A percentile compares a stretch with the other conserved stretches of the same genome.
Evolutionary conservation across 768 basidiomycete species (phyloP).

Genomic region (Nevesoporus exiguus): DNA sequence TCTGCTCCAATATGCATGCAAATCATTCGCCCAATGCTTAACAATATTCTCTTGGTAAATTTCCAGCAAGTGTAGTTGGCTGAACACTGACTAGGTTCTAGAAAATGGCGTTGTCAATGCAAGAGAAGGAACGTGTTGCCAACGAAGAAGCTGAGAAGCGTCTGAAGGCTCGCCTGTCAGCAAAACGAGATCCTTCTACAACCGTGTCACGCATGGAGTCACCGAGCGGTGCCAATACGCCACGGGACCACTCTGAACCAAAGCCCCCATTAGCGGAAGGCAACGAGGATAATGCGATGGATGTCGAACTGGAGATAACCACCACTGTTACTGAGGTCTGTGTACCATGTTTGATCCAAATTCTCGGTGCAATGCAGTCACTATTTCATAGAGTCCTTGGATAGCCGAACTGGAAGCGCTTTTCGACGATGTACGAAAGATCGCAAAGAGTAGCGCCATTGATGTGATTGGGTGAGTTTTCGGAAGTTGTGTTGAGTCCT

Average conservation of each 20-base stretch:
- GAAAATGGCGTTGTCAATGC: slow-evolving; percentile 59
- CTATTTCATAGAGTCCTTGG: slow-evolving; percentile 62
- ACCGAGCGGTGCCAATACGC: slow-evolving; percentile 40
- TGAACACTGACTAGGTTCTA: slow-evolving; percentile 26
- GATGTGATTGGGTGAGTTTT: slow-evolving; percentile 68
- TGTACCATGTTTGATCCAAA: neutral
- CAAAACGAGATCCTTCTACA: slow-evolving; percentile 66
- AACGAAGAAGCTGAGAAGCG: slow-evolving; percentile 78
- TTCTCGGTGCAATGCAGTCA: slow-evolving; percentile 1
- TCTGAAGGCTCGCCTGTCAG: slow-evolving; percentile 69
- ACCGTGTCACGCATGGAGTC: slow-evolving; percentile 61
- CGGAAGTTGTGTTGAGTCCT: slow-evolving; percentile 1
- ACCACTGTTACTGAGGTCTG: slow-evolving; percentile 28
- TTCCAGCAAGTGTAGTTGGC: neutral
- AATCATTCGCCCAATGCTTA: slow-evolving; percentile 80
- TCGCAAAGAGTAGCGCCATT: slow-evolving; percentile 62
- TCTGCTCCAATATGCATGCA: slow-evolving; percentile 91
- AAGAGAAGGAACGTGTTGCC: slow-evolving; percentile 66
- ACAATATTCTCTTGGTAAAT: slow-evolving; percentile 57
- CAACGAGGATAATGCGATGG: slow-evolving; percentile 51
- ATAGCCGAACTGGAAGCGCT: slow-evolving; percentile 66
- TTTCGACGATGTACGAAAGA: slow-evolving; percentile 71
- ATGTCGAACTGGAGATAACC: slow-evolving; percentile 38
- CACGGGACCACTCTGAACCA: slow-evolving; percentile 25
- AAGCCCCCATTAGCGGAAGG: slow-evolving; percentile 30